Evolutionary conservation across 352 stramenopile species (phyloP).

Genomic region (Peronospora tabacina): DNA sequence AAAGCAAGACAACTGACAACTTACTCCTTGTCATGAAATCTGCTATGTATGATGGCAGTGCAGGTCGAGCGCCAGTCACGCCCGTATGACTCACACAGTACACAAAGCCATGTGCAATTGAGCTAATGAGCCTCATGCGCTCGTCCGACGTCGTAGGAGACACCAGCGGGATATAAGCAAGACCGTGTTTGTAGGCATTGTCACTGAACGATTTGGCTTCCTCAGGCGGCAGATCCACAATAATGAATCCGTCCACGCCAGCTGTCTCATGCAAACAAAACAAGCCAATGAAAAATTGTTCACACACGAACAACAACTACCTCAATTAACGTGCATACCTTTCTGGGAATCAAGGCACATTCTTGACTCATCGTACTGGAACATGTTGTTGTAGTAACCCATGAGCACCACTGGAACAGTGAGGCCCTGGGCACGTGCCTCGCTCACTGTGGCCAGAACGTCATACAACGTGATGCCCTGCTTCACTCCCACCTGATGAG

Average conservation of each 20-base stretch:
- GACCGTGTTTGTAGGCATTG: slow-evolving; percentile 81
- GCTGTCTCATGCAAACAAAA: slow-evolving; percentile 23
- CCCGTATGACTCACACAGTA: slow-evolving; percentile 86
- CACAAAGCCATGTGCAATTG: slow-evolving; percentile 73
- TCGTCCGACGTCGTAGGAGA: slow-evolving; percentile 95
- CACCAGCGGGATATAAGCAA: slow-evolving; percentile 95
- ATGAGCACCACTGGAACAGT: slow-evolving; percentile 96
- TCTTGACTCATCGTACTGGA: slow-evolving; percentile 93
- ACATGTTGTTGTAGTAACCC: slow-evolving; percentile 98
- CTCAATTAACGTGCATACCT: slow-evolving; percentile 22
- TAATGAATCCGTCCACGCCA: slow-evolving; percentile 96
- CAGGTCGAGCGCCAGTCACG: slow-evolving; percentile 90
- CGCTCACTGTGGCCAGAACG: slow-evolving; percentile 90
- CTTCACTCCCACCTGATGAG: slow-evolving; percentile 90
- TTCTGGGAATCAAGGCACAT: slow-evolving; percentile 81
- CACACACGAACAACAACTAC: neutral
- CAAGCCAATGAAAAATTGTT: neutral
- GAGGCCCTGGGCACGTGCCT: slow-evolving; percentile 87
- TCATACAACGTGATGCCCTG: slow-evolving; percentile 91
- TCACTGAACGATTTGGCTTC: slow-evolving; percentile 89
- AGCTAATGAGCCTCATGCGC: slow-evolving; percentile 82
- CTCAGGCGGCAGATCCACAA: slow-evolving; percentile 96
- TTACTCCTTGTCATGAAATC: slow-evolving; percentile 89
- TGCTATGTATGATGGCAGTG: slow-evolving; percentile 89
- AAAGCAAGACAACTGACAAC: slow-evolving; percentile 13